These are phyloP conservation scores for Amylocarpus encephaloides DNA, from an alignment of 2,329 filamentous ascomycete genomes.

Conservation along the genomic window DNA sequence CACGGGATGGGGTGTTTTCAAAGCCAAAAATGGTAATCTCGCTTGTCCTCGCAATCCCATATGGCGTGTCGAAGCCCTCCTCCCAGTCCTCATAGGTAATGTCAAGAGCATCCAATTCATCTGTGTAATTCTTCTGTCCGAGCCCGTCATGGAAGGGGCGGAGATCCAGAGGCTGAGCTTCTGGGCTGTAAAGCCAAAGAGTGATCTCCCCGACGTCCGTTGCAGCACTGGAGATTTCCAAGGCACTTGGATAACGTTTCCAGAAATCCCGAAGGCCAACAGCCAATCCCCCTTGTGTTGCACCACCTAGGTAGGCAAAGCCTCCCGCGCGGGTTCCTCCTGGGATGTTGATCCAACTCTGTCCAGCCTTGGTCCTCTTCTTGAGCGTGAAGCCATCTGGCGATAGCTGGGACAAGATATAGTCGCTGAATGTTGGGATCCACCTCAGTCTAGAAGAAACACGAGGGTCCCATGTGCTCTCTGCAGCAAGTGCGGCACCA, in stretches of 20 bases:
- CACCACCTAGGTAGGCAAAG: conserved; percentile 52
- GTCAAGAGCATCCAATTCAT: conserved; percentile 53
- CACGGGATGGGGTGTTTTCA: conserved; percentile 43
- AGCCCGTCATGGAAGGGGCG: conserved; percentile 53
- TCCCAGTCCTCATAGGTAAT: conserved; percentile 62
- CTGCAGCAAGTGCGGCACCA: conserved; percentile 39
- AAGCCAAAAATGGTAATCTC: conserved; percentile 50
- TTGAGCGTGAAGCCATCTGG: conserved; percentile 54
- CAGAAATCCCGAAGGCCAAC: conserved; percentile 55
- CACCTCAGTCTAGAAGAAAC: conserved; percentile 44
- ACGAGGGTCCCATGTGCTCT: conserved; percentile 41
- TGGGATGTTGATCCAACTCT: conserved; percentile 52
- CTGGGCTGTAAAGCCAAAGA: conserved; percentile 34
- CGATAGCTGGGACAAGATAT: conserved; percentile 49
- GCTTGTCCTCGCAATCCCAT: conserved; percentile 52
- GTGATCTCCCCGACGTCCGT: conserved; percentile 34
- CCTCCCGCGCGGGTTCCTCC: conserved; percentile 50
- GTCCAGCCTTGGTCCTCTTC: conserved; percentile 52
- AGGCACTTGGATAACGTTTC: conserved; percentile 53
- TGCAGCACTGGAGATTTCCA: conserved; percentile 48
- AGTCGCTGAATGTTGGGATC: conserved; percentile 55
- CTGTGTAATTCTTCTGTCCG: conserved; percentile 47
- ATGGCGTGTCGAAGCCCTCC: conserved; percentile 46
- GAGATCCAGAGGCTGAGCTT: conserved; percentile 48
- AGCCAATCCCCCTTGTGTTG: conserved; percentile 50